Conservation (phyloP, 2,329 filamentous ascomycete genomes). For the Aspergillus texensis region DNA sequence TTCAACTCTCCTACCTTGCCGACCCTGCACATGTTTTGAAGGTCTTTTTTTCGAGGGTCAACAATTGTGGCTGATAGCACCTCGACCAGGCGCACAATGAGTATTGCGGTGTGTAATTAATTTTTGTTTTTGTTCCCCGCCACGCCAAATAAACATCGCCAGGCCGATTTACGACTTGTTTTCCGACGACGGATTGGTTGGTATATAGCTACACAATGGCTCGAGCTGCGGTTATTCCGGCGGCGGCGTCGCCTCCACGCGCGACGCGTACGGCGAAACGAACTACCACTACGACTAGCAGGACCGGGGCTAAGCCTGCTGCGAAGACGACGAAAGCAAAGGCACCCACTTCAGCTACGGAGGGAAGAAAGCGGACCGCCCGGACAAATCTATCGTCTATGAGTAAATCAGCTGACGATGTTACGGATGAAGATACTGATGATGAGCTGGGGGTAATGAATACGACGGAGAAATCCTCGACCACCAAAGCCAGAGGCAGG, state of each 20-base stretch:
- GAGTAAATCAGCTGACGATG: conserved; percentile 13
- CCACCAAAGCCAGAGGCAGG: conserved; percentile 16
- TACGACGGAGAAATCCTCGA: conserved; percentile 11
- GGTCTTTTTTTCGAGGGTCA: not conserved
- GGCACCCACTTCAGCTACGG: conserved; percentile 14
- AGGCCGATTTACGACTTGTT: not conserved
- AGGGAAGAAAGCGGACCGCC: conserved; percentile 14
- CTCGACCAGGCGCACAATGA: conserved; percentile 12
- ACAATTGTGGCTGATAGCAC: not conserved
- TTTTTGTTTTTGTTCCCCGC: not conserved
- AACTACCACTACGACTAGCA: conserved; percentile 13
- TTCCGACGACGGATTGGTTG: not conserved
- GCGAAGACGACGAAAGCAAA: conserved; percentile 17
- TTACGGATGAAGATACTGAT: conserved; percentile 27
- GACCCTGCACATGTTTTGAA: conserved; percentile 4
- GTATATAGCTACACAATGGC: conserved; percentile 20
- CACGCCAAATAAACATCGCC: conserved; percentile 4
- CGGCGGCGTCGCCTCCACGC: conserved; percentile 22
- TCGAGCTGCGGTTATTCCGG: conserved; percentile 29
- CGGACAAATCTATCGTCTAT: conserved; percentile 11
- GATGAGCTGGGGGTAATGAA: conserved; percentile 27
- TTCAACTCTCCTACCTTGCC: not conserved
- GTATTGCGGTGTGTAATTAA: conserved; percentile 8
- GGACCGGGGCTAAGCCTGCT: conserved; percentile 12
- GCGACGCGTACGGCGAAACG: conserved; percentile 22